These are phyloP conservation scores for Taphrina flavorubra DNA, from an alignment of 1,139 yeast genomes.

Conservation along the genomic window DNA sequence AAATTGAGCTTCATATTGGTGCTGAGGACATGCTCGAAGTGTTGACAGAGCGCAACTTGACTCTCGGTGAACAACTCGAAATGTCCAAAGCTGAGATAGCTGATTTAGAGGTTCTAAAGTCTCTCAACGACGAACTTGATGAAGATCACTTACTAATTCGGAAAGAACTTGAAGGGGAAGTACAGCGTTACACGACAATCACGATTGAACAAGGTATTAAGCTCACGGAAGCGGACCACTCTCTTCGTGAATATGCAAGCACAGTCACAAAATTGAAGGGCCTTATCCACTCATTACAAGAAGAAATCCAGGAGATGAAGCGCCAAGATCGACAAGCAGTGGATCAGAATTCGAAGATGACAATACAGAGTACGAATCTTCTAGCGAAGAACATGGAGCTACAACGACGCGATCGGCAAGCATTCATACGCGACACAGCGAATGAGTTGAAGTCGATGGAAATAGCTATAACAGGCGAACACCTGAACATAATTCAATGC, in stretches of 20 bases:
- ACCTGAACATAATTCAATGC: conserved; percentile 48
- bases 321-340: conserved; percentile 45
- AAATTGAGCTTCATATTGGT: conserved; percentile 52
- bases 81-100: conserved; percentile 55
- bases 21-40: conserved; percentile 60
- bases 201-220: conserved; percentile 46
- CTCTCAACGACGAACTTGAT: conserved; percentile 69
- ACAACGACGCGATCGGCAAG: conserved; percentile 47
- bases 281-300: conserved; percentile 49
- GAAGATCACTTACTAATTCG: conserved; percentile 63
- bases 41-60: conserved; percentile 63
- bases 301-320: conserved; percentile 49
- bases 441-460: conserved; percentile 48
- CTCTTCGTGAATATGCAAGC: conserved; percentile 47
- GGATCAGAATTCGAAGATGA: conserved; percentile 45
- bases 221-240: conserved; percentile 41
- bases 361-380: conserved; percentile 47
- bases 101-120: conserved; percentile 67
- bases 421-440: neutral
- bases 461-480: conserved; percentile 49
- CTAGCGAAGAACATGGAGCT: conserved; percentile 49
- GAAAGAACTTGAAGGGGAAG: conserved; percentile 58
- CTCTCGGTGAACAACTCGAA: conserved; percentile 55
- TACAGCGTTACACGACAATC: conserved; percentile 48
- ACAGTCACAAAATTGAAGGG: conserved; percentile 51